Evolutionary conservation across 257 asterid species (phyloP).

Genomic region (Solanum habrochaites): DNA sequence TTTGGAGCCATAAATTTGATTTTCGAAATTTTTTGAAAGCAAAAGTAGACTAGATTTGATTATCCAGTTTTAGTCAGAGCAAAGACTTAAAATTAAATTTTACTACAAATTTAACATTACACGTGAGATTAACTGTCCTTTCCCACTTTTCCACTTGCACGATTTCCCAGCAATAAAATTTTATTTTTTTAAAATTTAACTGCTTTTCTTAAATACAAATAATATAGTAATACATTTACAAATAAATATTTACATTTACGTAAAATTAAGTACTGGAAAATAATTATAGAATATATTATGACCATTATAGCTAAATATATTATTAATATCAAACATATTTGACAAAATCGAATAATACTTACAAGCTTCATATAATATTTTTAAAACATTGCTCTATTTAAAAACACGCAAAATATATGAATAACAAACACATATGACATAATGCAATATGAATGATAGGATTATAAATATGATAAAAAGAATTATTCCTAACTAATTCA

Average conservation of each 20-base stretch:
- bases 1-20: background rate
- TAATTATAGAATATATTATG: background rate
- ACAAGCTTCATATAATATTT: too few species aligned
- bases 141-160: background rate
- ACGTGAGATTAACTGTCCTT: background rate
- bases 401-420: background rate
- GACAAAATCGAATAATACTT: too few species aligned
- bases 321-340: too few species aligned
- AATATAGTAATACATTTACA: too few species aligned
- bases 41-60: background rate
- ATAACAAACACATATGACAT: background rate
- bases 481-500: background rate
- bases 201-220: background rate
- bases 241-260: too few species aligned
- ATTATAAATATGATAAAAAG: background rate
- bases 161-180: background rate
- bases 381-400: background rate
- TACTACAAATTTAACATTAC: background rate
- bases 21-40: background rate
- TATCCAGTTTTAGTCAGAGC: background rate
- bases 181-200: too few species aligned
- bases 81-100: background rate
- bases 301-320: too few species aligned
- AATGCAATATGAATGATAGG: background rate
- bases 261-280: too few species aligned